phyloP scores from a whole-genome alignment of 352 stramenopile species.

The Globisporangium orthogonon region DNA sequence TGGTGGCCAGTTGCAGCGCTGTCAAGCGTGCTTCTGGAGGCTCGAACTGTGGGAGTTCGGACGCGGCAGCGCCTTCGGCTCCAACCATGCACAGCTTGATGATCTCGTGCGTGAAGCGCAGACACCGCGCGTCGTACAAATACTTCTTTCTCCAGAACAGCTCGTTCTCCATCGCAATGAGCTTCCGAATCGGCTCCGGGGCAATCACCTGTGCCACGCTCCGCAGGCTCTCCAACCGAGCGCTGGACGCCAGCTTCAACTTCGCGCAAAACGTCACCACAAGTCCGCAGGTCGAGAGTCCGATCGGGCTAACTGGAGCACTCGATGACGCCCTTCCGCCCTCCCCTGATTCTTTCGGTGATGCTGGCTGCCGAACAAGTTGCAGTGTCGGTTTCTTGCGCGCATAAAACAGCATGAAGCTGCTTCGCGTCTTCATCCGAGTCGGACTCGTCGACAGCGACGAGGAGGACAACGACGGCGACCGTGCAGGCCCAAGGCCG shows the following conservation, averaged over 20 bases:
- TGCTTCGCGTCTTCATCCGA: constrained; percentile 79
- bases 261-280: constrained; percentile 30
- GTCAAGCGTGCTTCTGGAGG: constrained; percentile 59
- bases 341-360: neutral
- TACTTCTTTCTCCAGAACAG: constrained; percentile 87
- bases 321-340: neutral
- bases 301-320: neutral
- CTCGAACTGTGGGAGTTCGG: constrained; percentile 44
- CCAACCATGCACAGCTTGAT: constrained; percentile 51
- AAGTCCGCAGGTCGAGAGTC: constrained; percentile 1
- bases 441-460: constrained; percentile 4
- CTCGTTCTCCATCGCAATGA: constrained; percentile 78
- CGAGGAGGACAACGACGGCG: constrained; percentile 10
- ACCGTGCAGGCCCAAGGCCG: constrained; percentile 2
- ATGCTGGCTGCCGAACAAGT: constrained; percentile 4
- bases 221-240: constrained; percentile 38
- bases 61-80: constrained; percentile 17
- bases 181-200: constrained; percentile 59
- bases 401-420: constrained; percentile 86
- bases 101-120: constrained; percentile 79
- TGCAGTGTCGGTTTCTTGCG: constrained; percentile 39
- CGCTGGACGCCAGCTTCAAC: constrained; percentile 22
- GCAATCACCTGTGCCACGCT: constrained; percentile 47
- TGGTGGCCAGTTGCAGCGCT: constrained; percentile 72
- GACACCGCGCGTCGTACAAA: constrained; percentile 62